Base-by-base conservation (phyloP, 2,329 filamentous ascomycete species). In the Apiospora hydei region DNA sequence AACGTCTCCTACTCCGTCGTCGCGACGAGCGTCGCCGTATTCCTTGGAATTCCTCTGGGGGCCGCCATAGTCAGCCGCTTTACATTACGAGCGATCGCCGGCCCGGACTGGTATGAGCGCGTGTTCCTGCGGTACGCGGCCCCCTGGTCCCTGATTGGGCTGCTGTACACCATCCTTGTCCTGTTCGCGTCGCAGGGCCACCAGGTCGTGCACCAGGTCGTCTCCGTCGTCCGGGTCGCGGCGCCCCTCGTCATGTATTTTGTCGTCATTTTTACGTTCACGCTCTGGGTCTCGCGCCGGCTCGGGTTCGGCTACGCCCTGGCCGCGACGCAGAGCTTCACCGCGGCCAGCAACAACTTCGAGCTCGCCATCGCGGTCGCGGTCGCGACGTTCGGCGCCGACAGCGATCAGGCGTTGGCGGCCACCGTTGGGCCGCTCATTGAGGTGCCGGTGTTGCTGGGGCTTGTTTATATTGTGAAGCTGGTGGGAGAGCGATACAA, bases 291-390 rank as follows among this genome's bases (percentile, higher is more conserved):
- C 1, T 88, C 90, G 3, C 85, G 87, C 68, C 87, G 85, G n/a
- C 82, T 92, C n/a, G 92, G 94, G 0, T 95, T 95, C 72, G 90
- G 89, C 0, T 97, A 97, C 79, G 87, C 87, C 47, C 80, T 95
- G 0, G 88, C 88, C 1, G 87, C 88, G 14, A 96, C 94, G 1
- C 94, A 97, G 82, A 95, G 93, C 78, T 96, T 97, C 77, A 97
- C 94, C 0, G 95, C 94, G 0, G 93, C 94, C 0, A 97, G 94
- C 80, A 98, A 98, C 79, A 97, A 98, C 80, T 98, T 98, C 78
- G 95, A 98, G 84, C 84, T 98, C 34, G 94, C 95, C 0, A 97
- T 98, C 82, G 94, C 94, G 0, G 94, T 98, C 0, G 93, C 93
- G 0, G 91, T 97, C 3, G 92, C 94, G 0, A 92, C 92, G 0